Conservation (phyloP, 192 early-diverging fungal genomes). For the Diversispora eburnea region DNA sequence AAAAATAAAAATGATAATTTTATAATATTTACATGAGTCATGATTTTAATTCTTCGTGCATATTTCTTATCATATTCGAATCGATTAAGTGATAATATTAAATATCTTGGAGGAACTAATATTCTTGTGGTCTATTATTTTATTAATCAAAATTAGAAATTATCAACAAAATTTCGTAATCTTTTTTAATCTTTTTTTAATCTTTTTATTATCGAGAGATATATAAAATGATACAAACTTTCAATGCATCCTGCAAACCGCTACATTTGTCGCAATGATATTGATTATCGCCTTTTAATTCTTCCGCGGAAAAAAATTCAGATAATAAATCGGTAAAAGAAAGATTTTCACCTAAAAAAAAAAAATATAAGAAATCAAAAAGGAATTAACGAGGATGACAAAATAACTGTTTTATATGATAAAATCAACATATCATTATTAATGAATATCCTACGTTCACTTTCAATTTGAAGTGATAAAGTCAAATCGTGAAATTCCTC, state of each 20-base stretch:
- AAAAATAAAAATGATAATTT: background rate
- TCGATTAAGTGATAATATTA: constrained; percentile 30
- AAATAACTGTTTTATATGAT: background rate
- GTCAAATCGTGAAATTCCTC: constrained; percentile 26
- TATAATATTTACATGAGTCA: constrained; percentile 18
- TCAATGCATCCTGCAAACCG: constrained; percentile 22
- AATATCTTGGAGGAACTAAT: constrained; percentile 13
- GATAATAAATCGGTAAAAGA: constrained; percentile 5
- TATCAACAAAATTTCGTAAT: background rate
- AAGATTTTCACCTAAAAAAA: constrained; percentile 5
- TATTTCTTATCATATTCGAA: constrained; percentile 26
- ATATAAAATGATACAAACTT: constrained; percentile 14
- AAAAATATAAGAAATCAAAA: background rate
- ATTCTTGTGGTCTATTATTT: constrained; percentile 14
- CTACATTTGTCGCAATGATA: constrained; percentile 24
- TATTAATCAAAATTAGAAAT: background rate
- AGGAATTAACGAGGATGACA: background rate
- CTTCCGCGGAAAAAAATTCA: constrained; percentile 9
- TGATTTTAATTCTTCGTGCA: constrained; percentile 26
- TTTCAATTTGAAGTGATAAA: constrained; percentile 12
- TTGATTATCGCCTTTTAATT: constrained; percentile 27
- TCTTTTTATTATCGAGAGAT: too few species aligned
- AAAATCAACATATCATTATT: too few species aligned
- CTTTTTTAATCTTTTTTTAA: background rate
- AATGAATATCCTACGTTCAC: background rate